Evolutionary conservation across 345 rosid genomes (phyloP).

Genomic region (Alliaria petiolata): DNA sequence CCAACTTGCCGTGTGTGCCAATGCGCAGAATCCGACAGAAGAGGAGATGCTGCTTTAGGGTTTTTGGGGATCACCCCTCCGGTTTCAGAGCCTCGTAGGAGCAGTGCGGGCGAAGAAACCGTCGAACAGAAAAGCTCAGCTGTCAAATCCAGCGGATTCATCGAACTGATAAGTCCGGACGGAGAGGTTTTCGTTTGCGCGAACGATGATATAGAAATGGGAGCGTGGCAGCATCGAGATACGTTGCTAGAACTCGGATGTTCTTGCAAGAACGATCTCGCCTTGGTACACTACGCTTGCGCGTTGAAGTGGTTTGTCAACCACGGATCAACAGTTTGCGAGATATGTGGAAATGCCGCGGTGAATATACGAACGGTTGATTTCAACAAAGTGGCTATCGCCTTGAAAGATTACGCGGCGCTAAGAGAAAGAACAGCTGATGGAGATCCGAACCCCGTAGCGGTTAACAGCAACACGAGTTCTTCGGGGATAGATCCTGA

Average conservation of each 20-base stretch:
- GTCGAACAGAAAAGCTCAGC: constrained; percentile 14
- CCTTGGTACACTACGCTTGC: constrained; percentile 84
- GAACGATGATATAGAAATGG: constrained; percentile 66
- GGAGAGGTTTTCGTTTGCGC: constrained; percentile 82
- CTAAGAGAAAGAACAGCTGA: constrained; percentile 74
- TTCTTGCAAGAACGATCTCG: constrained; percentile 84
- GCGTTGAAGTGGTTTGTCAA: constrained; percentile 95
- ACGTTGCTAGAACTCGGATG: constrained; percentile 78
- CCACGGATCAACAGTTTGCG: constrained; percentile 88
- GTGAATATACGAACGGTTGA: constrained; percentile 55
- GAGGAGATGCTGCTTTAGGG: constrained; percentile 82
- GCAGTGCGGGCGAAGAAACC: constrained; percentile 29
- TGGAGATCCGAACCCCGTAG: constrained; percentile 75
- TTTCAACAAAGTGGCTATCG: constrained; percentile 53
- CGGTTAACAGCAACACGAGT: constrained; percentile 30
- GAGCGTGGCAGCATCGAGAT: constrained; percentile 49
- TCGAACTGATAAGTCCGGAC: constrained; percentile 72
- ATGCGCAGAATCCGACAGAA: constrained; percentile 79
- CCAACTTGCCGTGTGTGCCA: constrained; percentile 93
- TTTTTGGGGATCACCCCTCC: constrained; percentile 68
- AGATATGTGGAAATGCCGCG: constrained; percentile 71
- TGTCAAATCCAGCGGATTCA: constrained; percentile 34
- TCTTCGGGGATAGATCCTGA: constrained; percentile 75
- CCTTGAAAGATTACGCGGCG: constrained; percentile 72
- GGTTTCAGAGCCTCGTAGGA: constrained; percentile 35